These are phyloP conservation scores for Jackrogersella multiformis DNA, from an alignment of 495 filamentous ascomycete genomes.

Conservation along the genomic window DNA sequence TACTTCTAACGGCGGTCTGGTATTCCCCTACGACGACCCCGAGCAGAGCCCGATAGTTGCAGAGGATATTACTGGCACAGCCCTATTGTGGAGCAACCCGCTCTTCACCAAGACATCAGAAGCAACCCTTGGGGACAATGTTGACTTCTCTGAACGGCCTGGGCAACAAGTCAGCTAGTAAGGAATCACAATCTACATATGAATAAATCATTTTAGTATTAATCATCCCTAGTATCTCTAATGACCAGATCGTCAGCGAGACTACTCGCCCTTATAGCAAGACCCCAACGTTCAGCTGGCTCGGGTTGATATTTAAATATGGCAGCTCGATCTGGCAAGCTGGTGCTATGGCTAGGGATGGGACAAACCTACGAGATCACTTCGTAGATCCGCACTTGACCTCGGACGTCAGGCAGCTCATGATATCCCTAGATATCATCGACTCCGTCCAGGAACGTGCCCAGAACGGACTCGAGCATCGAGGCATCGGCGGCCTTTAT, in stretches of 20 bases:
- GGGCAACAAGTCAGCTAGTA: constrained; percentile 42
- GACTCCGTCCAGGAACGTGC: constrained; percentile 22
- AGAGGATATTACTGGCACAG: constrained; percentile 41
- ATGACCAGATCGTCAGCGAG: constrained; percentile 2
- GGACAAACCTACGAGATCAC: constrained; percentile 14
- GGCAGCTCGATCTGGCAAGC: constrained; percentile 35
- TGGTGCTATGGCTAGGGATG: constrained; percentile 20
- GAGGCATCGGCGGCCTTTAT: constrained; percentile 35
- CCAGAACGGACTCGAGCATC: constrained; percentile 5
- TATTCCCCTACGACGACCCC: constrained; percentile 38
- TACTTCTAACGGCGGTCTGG: constrained; percentile 11
- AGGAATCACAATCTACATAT: not conserved
- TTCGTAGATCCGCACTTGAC: constrained; percentile 23
- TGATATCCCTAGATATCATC: constrained; percentile 27
- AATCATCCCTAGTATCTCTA: constrained; percentile 22
- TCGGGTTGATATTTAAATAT: constrained; percentile 29
- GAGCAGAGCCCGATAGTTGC: constrained; percentile 36
- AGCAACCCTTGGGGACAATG: constrained; percentile 24
- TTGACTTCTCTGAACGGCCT: constrained; percentile 32
- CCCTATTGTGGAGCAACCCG: constrained; percentile 36
- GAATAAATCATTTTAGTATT: not conserved
- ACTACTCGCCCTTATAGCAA: constrained; percentile 36
- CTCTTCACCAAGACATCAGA: constrained; percentile 40
- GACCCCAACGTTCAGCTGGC: constrained; percentile 20
- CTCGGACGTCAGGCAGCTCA: constrained; percentile 22